Conservation (phyloP, 345 rosid species). For the Aquilaria yunnanensis region DNA sequence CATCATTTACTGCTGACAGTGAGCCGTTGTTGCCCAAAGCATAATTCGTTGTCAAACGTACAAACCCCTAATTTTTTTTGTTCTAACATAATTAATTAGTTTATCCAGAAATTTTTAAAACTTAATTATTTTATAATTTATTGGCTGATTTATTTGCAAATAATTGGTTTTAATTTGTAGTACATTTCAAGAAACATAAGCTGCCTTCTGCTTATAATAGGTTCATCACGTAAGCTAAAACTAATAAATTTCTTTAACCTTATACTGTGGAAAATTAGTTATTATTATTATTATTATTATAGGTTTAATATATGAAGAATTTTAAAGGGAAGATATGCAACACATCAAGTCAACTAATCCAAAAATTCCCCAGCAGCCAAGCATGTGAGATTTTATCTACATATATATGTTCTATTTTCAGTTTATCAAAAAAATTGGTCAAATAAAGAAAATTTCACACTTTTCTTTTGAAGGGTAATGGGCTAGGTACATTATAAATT, state of each 20-base stretch:
- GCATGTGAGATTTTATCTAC: conserved; percentile 43
- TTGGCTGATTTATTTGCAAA: not conserved
- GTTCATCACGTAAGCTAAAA: conserved; percentile 74
- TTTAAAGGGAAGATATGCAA: conserved; percentile 88
- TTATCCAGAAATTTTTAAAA: too few species aligned
- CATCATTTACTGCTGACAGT: conserved; percentile 60
- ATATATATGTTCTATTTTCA: not conserved
- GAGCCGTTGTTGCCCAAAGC: conserved; percentile 78
- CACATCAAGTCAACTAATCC: conserved; percentile 96
- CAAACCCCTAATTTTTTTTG: not conserved
- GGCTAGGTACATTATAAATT: conserved; percentile 91
- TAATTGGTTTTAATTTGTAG: conserved; percentile 28
- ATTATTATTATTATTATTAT: too few species aligned
- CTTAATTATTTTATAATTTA: not conserved
- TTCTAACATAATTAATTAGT: too few species aligned
- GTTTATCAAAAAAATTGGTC: too few species aligned
- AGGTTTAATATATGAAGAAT: too few species aligned
- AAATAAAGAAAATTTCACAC: not conserved
- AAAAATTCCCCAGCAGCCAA: conserved; percentile 95
- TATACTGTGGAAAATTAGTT: not conserved
- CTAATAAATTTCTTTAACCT: not conserved
- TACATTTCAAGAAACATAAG: conserved; percentile 98
- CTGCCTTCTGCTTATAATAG: conserved; percentile 99
- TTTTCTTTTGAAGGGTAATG: conserved; percentile 34
- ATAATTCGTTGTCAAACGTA: conserved; percentile 92